Evolutionary conservation across 2,329 filamentous ascomycete species (phyloP).

Genomic region (Colletotrichum sp.): DNA sequence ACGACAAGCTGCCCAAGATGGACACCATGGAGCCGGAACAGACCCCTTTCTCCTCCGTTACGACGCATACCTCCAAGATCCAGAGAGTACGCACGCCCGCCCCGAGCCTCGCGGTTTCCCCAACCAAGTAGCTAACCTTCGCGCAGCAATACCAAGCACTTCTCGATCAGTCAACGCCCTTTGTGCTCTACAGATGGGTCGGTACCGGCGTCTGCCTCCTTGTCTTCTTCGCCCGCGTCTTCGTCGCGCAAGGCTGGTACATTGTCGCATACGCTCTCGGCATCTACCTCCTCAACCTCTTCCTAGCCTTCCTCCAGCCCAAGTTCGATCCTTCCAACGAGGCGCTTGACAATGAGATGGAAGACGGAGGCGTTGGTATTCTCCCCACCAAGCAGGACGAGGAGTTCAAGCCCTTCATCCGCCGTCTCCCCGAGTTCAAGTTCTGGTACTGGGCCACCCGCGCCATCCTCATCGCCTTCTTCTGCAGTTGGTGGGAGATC

Average conservation of each 20-base stretch:
- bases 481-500: conserved; percentile 90
- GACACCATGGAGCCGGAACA: conserved; percentile 86
- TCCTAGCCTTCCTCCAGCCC: conserved; percentile 96
- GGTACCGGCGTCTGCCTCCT: conserved; percentile 78
- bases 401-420: conserved; percentile 97
- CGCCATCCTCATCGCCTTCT: conserved; percentile 81
- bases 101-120: not conserved
- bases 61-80: conserved; percentile 79
- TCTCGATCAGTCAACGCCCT: conserved; percentile 92
- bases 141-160: conserved; percentile 88
- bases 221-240: conserved; percentile 86
- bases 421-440: conserved; percentile 97
- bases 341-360: conserved; percentile 89
- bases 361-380: conserved; percentile 82
- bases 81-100: conserved; percentile 65
- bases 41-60: conserved; percentile 91
- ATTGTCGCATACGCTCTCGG: conserved; percentile 98
- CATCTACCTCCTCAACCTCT: conserved; percentile 98
- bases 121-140: conserved; percentile 21
- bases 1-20: conserved; percentile 57
- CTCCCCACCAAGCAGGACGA: conserved; percentile 96
- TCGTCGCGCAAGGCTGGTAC: conserved; percentile 97
- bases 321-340: conserved; percentile 99
- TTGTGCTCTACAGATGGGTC: conserved; percentile 86
- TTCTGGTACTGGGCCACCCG: conserved; percentile 98